Conservation (phyloP, 352 stramenopile species). For the Globisporangium emineosum region DNA sequence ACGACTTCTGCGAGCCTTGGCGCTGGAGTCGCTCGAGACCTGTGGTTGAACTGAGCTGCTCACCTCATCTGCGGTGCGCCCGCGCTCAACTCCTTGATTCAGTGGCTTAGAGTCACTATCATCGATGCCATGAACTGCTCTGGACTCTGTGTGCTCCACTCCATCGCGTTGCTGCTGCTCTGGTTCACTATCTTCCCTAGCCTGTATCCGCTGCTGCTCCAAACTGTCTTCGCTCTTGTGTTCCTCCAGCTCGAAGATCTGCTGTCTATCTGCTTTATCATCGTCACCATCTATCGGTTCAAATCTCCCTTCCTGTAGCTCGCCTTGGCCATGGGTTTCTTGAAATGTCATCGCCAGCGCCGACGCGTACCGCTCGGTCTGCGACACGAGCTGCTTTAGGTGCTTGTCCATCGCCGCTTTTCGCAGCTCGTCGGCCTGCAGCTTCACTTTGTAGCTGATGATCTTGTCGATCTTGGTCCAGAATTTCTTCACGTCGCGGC, state of each 20-base stretch:
- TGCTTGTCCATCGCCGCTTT: constrained; percentile 96
- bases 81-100: background rate
- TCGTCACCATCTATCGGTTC: background rate
- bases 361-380: constrained; percentile 96
- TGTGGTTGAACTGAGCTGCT: background rate
- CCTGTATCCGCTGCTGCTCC: background rate
- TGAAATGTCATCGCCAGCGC: constrained; percentile 70
- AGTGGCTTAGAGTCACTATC: background rate
- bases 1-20: constrained; percentile 7
- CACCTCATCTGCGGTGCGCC: background rate
- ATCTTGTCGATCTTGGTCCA: constrained; percentile 99
- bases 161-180: background rate
- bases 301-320: background rate
- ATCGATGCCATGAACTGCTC: too few relatives aligned
- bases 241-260: background rate
- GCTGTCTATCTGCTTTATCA: background rate
- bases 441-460: constrained; percentile 96
- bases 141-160: too few relatives aligned
- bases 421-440: constrained; percentile 82
- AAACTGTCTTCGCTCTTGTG: background rate
- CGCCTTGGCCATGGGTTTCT: constrained; percentile 12
- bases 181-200: background rate
- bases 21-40: background rate
- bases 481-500: constrained; percentile 89
- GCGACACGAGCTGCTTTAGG: constrained; percentile 92